phyloP scores from a whole-genome alignment of 1,284 basidiomycete genomes.

The Cryptococcus jaspeensis region DNA sequence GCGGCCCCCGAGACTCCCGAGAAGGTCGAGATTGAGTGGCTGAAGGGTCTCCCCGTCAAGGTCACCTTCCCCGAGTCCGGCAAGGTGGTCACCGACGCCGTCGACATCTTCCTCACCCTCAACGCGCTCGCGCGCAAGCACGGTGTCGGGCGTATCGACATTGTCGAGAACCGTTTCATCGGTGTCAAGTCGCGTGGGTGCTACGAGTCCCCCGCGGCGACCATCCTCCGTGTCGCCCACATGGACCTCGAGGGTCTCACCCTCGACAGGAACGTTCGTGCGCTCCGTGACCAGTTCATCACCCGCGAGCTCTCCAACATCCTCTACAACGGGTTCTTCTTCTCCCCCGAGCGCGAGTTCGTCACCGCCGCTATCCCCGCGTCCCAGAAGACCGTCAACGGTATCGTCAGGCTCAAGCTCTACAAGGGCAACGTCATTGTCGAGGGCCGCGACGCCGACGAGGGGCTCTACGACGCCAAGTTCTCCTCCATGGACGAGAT shows the following conservation, averaged over 20 bases:
- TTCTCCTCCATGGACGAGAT: conserved; percentile 99
- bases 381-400: conserved; percentile 95
- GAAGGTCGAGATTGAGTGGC: conserved; percentile 79
- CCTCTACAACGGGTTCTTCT: conserved; percentile 89
- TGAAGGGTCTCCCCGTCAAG: conserved; percentile 78
- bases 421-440: conserved; percentile 97
- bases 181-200: conserved; percentile 98
- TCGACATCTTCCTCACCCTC: conserved; percentile 90
- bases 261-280: conserved; percentile 93
- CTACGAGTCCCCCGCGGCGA: conserved; percentile 96
- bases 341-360: conserved; percentile 97
- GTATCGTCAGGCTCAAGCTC: conserved; percentile 81
- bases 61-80: conserved; percentile 59
- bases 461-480: conserved; percentile 93
- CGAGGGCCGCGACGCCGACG: conserved; percentile 82
- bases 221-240: conserved; percentile 92
- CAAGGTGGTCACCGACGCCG: conserved; percentile 75
- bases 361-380: conserved; percentile 83
- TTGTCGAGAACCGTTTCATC: conserved; percentile 99
- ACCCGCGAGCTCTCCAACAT: conserved; percentile 87
- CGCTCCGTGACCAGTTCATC: conserved; percentile 90
- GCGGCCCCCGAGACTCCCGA: conserved; percentile 80
- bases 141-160: conserved; percentile 94
- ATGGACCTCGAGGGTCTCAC: conserved; percentile 97
- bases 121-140: conserved; percentile 92